Base-by-base conservation (phyloP, 768 basidiomycete species). In the Trametopsis cervina region DNA sequence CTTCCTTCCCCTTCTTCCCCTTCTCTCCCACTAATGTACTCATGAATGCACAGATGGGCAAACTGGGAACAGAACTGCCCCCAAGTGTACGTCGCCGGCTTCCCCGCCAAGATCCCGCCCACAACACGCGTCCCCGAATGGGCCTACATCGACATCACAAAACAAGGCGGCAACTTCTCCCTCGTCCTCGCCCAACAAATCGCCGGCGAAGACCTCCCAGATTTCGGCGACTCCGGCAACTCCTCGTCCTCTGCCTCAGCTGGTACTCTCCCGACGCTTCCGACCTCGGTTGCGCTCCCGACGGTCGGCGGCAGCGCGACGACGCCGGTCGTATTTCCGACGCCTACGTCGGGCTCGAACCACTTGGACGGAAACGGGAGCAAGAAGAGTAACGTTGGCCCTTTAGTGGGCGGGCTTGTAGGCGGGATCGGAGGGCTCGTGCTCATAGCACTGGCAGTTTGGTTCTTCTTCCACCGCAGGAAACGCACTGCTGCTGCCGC, bases 111-210 rank as follows among this genome's bases (percentile, higher is more conserved):
- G 11, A 62, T 83, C 41, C 81, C 82, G 2, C 49, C 56, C 0
- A 72, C 70, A 6, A 67, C 74, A 1, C 63, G 67, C 7, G 69
- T 84, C 17, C 82, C 81, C 5, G 71, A 71, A 6, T 85, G 82
- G 82, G 81, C 81, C 6, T 85, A 75, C 51, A 63, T 77, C 29
- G 72, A 79, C 49, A 73, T 83, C 20, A 62, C 69, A 57, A 73
- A 33, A 7, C 15, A 74, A 56, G 38, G 37, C 2, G 40, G 46
- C 20, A 50, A 44, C 35, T 54, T 54, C 48, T 42, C 27, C 40
- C 5, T 46, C 25, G 2, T 29, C 5, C 39, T 25, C 25, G 52
- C 52, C 25, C 18, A 50, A 25, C 12, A 36, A 3, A 12, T 22
- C 9, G 43, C 39, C 20, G 27, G 15, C 2, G 41, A 42, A 12